Base-by-base conservation (phyloP, 1,139 yeast species). In the Zygosaccharomyces pseudobailii region DNA sequence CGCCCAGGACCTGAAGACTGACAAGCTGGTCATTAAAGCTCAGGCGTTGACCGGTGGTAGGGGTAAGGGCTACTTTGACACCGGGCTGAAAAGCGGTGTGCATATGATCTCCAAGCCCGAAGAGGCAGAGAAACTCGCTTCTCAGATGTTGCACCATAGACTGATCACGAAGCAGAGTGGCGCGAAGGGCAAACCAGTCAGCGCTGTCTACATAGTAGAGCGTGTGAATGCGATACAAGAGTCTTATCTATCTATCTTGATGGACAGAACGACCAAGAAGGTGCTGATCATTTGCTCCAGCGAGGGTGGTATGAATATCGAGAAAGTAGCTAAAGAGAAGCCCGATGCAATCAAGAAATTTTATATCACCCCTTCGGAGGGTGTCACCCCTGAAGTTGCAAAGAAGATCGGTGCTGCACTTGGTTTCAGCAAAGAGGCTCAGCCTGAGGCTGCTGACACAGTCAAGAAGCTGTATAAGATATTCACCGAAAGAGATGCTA, bases 241-340 rank as follows among this genome's bases (percentile, higher is more conserved):
- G 75, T 96, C 97, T 53, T 92, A 92, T 73, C 73, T 94, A 58
- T 95, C 97, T 56, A 88, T 94, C 61, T 79, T 94, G 61, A 80
- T 90, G 86, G 98, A 92, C 78, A 87, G 99, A 75, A 79, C 82
- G 58, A 78, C 84, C 56, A 96, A 90, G 73, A 76, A 81, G 60
- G 96, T 97, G 54, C 77, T 92, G 74, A 87, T 92, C 67, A 96
- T 92, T 58, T 97, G 96, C 42, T 88, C 97, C 33, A 76, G 95
- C 58, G 95, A 92, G 75, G 99, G 99, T 76, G 99, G 99, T 77
- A 90, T 94, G 96, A 97, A 92, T 73, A 94, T 92, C 66, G 99
- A 92, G 77, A 96, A 95, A 70, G 97, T 94, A 58, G 99, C 98
- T 52, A 85, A 85, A 61, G 82, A 79, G 62, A 85, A 80, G 72